phyloP scores from a whole-genome alignment of 2,329 filamentous ascomycete genomes.

The Diaporthe nobilis region DNA sequence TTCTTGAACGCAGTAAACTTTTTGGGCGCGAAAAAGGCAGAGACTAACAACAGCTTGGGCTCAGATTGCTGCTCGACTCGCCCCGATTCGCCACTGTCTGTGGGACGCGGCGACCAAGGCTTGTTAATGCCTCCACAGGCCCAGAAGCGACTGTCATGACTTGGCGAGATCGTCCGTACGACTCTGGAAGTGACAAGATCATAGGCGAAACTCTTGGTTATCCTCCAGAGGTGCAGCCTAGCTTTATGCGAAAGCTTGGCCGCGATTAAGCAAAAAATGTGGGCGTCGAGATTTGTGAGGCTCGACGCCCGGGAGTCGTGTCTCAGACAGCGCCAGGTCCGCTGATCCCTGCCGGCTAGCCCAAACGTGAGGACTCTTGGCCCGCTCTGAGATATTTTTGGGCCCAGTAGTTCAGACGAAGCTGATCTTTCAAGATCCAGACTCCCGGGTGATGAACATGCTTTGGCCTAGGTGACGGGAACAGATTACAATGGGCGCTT shows the following conservation, averaged over 20 bases:
- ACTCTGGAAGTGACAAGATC: conserved; percentile 17
- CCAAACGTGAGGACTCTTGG: conserved; percentile 29
- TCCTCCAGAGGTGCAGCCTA: conserved; percentile 15
- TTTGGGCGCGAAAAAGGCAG: background rate
- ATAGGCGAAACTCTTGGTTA: conserved; percentile 29
- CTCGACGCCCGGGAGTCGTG: conserved; percentile 2
- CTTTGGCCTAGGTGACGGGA: conserved; percentile 12
- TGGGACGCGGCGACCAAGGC: background rate
- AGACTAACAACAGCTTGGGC: background rate
- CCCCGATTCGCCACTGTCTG: conserved; percentile 5
- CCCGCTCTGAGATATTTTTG: conserved; percentile 26
- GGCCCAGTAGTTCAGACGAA: conserved; percentile 20
- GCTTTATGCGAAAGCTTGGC: conserved; percentile 33
- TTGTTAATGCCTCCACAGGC: conserved; percentile 8
- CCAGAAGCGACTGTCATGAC: conserved; percentile 18
- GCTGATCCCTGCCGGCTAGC: conserved; percentile 27
- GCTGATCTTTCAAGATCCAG: conserved; percentile 30
- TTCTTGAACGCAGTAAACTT: conserved; percentile 6
- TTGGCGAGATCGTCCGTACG: conserved; percentile 24
- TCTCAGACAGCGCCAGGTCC: conserved; percentile 9
- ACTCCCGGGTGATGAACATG: background rate
- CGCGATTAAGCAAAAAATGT: conserved; percentile 21
- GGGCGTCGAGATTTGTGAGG: background rate
- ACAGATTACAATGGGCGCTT: background rate
- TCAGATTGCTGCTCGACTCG: conserved; percentile 5